Evolutionary conservation across 352 stramenopile genomes (phyloP).

Genomic region (Thraustochytrium sp.): DNA sequence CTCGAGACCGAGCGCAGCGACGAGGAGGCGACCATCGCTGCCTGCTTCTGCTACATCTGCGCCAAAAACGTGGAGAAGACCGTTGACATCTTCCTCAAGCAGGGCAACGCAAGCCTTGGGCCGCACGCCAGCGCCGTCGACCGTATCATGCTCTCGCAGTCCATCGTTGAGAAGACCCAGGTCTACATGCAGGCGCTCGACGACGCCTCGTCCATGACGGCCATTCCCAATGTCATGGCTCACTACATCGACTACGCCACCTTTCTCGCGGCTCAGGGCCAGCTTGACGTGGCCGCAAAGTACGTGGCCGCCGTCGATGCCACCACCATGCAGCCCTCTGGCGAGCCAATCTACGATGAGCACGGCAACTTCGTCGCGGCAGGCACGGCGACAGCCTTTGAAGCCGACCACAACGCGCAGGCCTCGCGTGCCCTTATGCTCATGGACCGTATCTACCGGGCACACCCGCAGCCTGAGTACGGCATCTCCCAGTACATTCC

Average conservation of each 20-base stretch:
- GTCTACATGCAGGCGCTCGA: constrained; percentile 13
- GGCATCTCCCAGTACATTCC: background rate
- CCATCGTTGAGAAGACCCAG: constrained; percentile 24
- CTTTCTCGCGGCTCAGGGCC: constrained; percentile 15
- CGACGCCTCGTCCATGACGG: background rate
- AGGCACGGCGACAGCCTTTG: background rate
- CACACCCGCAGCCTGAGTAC: background rate
- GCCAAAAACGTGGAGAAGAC: constrained; percentile 39
- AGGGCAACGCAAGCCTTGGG: background rate
- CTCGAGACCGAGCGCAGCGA: constrained; percentile 67
- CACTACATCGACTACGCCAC: constrained; percentile 29
- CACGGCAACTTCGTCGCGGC: constrained; percentile 10
- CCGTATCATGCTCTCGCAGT: background rate
- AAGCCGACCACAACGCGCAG: background rate
- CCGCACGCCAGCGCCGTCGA: background rate
- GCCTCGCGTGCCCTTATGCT: constrained; percentile 14
- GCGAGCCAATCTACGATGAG: constrained; percentile 1
- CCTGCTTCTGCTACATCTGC: constrained; percentile 46
- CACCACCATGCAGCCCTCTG: background rate
- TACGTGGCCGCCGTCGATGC: background rate
- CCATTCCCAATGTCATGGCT: constrained; percentile 16
- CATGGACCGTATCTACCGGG: background rate
- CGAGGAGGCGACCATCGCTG: constrained; percentile 42
- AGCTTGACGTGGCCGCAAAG: background rate
- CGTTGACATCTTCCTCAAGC: constrained; percentile 5